These are phyloP conservation scores for Parastagonospora nodorum DNA, from an alignment of 2,329 filamentous ascomycete genomes.

Conservation along the genomic window DNA sequence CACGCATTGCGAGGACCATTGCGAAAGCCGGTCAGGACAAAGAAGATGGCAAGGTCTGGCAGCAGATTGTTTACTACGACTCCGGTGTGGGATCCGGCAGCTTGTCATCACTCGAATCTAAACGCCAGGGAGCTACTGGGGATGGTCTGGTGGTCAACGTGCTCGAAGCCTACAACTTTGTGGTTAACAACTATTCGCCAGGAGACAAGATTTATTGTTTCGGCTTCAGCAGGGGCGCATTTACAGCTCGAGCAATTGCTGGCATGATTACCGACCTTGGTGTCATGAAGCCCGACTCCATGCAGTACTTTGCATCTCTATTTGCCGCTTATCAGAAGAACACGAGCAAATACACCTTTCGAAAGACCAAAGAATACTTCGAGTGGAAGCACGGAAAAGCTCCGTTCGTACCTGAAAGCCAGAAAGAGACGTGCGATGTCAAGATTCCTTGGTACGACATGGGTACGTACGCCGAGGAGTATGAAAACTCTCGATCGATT, in stretches of 20 bases:
- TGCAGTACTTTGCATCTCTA: conserved; percentile 13
- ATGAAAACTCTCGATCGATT: conserved; percentile 27
- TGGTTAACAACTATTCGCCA: conserved; percentile 52
- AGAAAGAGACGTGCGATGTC: conserved; percentile 8
- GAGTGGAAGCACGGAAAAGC: conserved; percentile 7
- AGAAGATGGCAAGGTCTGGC: conserved; percentile 5
- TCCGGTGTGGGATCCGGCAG: conserved; percentile 46
- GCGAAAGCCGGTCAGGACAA: conserved; percentile 4
- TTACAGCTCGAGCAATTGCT: conserved; percentile 31
- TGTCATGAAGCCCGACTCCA: conserved; percentile 11
- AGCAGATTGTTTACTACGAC: conserved; percentile 54
- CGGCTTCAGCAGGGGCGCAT: conserved; percentile 50
- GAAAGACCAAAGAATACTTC: neutral
- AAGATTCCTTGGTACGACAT: conserved; percentile 2
- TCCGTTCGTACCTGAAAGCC: conserved; percentile 20
- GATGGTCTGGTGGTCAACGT: conserved; percentile 53
- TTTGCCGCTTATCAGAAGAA: conserved; percentile 1
- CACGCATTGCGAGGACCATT: conserved; percentile 3
- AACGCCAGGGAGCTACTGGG: conserved; percentile 20
- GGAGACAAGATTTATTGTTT: conserved; percentile 50
- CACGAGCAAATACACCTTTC: neutral
- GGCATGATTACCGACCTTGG: conserved; percentile 27
- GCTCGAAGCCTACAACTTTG: conserved; percentile 66
- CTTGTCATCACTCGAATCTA: conserved; percentile 10
- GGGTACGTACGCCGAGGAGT: conserved; percentile 1